Conservation (phyloP, 2,329 filamentous ascomycete genomes). For the Xylaria multiplex region DNA sequence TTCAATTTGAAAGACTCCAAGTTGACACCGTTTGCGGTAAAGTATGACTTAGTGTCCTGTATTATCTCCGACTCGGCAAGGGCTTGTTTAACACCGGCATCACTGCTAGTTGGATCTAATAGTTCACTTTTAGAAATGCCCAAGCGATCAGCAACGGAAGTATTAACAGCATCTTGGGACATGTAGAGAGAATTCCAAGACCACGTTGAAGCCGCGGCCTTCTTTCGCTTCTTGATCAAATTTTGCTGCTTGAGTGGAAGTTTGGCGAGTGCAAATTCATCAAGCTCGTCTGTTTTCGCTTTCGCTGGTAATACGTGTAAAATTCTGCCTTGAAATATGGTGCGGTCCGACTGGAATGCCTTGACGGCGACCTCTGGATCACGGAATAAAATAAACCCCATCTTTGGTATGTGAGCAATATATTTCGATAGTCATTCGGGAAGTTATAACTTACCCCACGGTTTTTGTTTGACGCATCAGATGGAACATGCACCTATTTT, state of each 20-base stretch:
- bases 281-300: slow-evolving; percentile 82
- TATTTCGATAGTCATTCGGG: slow-evolving; percentile 12
- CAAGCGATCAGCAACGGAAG: slow-evolving; percentile 85
- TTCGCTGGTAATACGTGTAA: slow-evolving; percentile 88
- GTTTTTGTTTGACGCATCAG: slow-evolving; percentile 74
- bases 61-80: slow-evolving; percentile 96
- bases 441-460: slow-evolving; percentile 67
- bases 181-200: slow-evolving; percentile 99
- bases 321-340: slow-evolving; percentile 90
- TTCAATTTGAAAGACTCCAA: slow-evolving; percentile 89
- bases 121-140: slow-evolving; percentile 91
- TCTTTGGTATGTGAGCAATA: slow-evolving; percentile 51
- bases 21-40: slow-evolving; percentile 86
- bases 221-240: slow-evolving; percentile 84
- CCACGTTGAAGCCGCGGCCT: slow-evolving; percentile 81
- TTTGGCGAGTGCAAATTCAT: slow-evolving; percentile 91
- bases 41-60: slow-evolving; percentile 94
- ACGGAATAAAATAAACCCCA: slow-evolving; percentile 84
- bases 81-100: slow-evolving; percentile 95
- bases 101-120: slow-evolving; percentile 92
- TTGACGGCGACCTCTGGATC: slow-evolving; percentile 77
- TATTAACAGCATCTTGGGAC: slow-evolving; percentile 94
- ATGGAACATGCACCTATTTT: slow-evolving; percentile 83
- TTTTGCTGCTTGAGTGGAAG: slow-evolving; percentile 94
- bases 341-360: slow-evolving; percentile 84